Evolutionary conservation across 73 alveolate species (phyloP).

Genomic region (Paramecium sexaurelia): DNA sequence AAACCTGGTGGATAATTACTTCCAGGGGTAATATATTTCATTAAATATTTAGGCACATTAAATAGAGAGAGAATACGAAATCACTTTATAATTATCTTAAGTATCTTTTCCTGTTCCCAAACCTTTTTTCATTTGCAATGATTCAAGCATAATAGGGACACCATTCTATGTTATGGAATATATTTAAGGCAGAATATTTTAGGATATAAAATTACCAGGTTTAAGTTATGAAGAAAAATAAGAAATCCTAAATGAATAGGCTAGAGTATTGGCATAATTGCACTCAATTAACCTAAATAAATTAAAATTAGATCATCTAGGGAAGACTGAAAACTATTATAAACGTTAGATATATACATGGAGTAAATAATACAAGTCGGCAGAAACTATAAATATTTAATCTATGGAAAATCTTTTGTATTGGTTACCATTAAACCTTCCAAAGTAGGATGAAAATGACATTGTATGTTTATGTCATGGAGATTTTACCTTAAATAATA

Average conservation of each 20-base stretch:
- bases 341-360: conserved; percentile 56
- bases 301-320: conserved; percentile 20
- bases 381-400: conserved; percentile 43
- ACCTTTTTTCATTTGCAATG: conserved; percentile 53
- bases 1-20: conserved; percentile 67
- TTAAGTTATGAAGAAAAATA: conserved; percentile 57
- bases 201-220: conserved; percentile 41
- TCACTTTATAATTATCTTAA: not conserved
- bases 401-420: conserved; percentile 58
- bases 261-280: conserved; percentile 63
- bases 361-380: conserved; percentile 63
- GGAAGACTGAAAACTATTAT: conserved; percentile 59
- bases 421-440: conserved; percentile 60
- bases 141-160: conserved; percentile 53
- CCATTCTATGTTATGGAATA: conserved; percentile 63
- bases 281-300: conserved; percentile 22
- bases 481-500: conserved; percentile 68
- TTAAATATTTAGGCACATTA: conserved; percentile 47
- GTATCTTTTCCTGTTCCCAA: conserved; percentile 66
- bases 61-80: conserved; percentile 68
- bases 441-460: conserved; percentile 38
- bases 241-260: conserved; percentile 59
- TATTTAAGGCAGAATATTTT: conserved; percentile 68
- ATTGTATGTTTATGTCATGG: conserved; percentile 67
- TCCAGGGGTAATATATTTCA: conserved; percentile 30